Base-by-base conservation (phyloP, 1,139 yeast species). In the Saccharomycopsis crataegensis region DNA sequence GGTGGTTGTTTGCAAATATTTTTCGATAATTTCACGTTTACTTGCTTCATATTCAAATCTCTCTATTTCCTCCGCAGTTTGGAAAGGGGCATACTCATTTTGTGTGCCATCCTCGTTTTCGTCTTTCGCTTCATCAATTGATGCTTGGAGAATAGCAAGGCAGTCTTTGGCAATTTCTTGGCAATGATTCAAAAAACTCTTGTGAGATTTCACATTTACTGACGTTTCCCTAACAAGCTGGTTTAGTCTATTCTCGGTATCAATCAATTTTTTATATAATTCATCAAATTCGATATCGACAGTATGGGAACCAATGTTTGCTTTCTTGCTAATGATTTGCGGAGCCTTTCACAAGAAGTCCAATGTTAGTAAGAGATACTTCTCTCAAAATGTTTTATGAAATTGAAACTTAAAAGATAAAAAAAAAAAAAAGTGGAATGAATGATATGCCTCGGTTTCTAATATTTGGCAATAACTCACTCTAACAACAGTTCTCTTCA, bases 131-230 rank as follows among this genome's bases (percentile, higher is more conserved):
- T 46, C 43, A 31, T 49, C 48, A 5, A 55, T 42, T 22, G 16
- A 36, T 12, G 55, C 50, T 1, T 51, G 40, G 17, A 47, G 49
- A 2, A 56, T 46, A 4, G 33, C 28, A 28, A 43, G 12, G 34
- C 43, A 56, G 46, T 56, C 55, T n/a, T 45, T 38, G 4, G 57
- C 50, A n/a, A 56, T n/a, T 17, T 46, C 53, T 46, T 46, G 45
- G 14, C 46, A 43, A 40, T 53, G 52, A 16, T 54, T 37, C 28
- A 50, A 45, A 37, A 53, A 46, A 9, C 72, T 73, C 74, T 63
- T 75, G 4, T 69, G 74, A 54, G 78, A 77, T 11, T 64, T 75
- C 44, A 32, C 48, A 17, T 48, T 51, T 43, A 38, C 43, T 22
- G 46, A 43, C n/a, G 55, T 43, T 40, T 54, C 53, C 16, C 51